Base-by-base conservation (phyloP, 78 protist genomes). In the Dictyostelium brefeldianum region DNA sequence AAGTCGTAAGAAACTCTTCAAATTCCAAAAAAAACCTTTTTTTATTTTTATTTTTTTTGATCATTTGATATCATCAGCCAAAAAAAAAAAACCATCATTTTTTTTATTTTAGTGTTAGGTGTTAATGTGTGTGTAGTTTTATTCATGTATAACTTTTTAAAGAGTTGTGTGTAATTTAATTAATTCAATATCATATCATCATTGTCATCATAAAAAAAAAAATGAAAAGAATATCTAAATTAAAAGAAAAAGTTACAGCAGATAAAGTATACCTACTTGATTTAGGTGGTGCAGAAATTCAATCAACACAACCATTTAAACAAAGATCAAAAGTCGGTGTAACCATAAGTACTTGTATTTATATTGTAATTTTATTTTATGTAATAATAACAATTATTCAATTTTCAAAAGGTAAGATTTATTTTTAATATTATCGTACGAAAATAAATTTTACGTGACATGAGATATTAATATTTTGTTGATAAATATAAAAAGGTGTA, bases 311-410 rank as follows among this genome's bases (percentile, higher is more conserved):
- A 36, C 57, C 47, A 22, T 20, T 20, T 15, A 48, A 18, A 87
- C 80, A 83, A 31, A 57, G 84, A 77, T 77, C 84, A 3, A 87
- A 87, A 64, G 9, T 87, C 7, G 92, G 92, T 77, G 51, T 87
- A 6, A 18, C 65, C 3, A 27, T 46, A 1, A 87, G 92, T 87
- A 27, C 77, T 15, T 1, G 75, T 62, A 69, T 87, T 18, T 51
- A 75, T 17, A n/a, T 87, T 20, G 50, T 87, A 1, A 62, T 87
- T 57, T 53, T 80, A n/a, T 87, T 87, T 64, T 87, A 75, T 77
- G 47, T 87, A 20, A 65, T 65, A 25, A 41, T 83, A 10, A 73
- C 91, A 14, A 54, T 74, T 15, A 14, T 51, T 53, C 81, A 83
- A 73, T 73, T 83, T 47, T 53, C 91, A 56, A 73, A 83, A 46